Conservation (phyloP, 148 eudicot species). For the Amaranthus hypochondriacus region DNA sequence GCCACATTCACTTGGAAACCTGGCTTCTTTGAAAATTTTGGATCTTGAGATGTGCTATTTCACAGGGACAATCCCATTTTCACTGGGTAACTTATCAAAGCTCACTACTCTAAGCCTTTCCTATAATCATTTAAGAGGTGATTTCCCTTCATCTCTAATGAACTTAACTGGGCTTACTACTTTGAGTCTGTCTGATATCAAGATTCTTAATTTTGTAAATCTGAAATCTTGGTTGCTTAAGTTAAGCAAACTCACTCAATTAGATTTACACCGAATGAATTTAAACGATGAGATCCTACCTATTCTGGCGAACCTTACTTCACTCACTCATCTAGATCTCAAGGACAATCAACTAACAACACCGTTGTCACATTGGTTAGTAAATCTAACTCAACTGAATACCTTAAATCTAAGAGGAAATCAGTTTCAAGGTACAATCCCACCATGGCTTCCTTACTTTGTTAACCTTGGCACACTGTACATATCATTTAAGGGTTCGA, state of each 20-base stretch:
- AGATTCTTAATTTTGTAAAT: neutral
- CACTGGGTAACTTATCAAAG: slow-evolving; percentile 19
- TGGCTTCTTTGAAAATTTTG: neutral
- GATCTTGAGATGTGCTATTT: neutral
- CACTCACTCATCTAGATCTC: neutral
- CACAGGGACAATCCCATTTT: slow-evolving; percentile 7
- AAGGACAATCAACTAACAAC: neutral
- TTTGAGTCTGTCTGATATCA: neutral
- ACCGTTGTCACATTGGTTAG: neutral
- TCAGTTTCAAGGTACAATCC: slow-evolving; percentile 9
- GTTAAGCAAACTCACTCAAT: neutral
- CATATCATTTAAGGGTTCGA: too few relatives aligned
- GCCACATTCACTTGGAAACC: slow-evolving; percentile 26
- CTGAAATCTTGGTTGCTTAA: slow-evolving; percentile 4
- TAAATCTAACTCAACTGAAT: neutral
- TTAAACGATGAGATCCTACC: neutral
- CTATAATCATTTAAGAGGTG: neutral
- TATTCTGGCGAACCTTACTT: neutral
- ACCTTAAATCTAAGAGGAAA: neutral
- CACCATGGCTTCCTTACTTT: neutral
- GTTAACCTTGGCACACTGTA: too few relatives aligned
- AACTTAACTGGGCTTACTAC: neutral
- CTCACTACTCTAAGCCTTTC: slow-evolving; percentile 1
- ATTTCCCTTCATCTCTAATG: neutral
- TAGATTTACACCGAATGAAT: neutral